Percentiles rank a stretch among this genome's conserved stretches.
These are phyloP conservation scores for Geosmithia morbida DNA, from an alignment of 2,329 filamentous ascomycete species.

Conservation along the genomic window DNA sequence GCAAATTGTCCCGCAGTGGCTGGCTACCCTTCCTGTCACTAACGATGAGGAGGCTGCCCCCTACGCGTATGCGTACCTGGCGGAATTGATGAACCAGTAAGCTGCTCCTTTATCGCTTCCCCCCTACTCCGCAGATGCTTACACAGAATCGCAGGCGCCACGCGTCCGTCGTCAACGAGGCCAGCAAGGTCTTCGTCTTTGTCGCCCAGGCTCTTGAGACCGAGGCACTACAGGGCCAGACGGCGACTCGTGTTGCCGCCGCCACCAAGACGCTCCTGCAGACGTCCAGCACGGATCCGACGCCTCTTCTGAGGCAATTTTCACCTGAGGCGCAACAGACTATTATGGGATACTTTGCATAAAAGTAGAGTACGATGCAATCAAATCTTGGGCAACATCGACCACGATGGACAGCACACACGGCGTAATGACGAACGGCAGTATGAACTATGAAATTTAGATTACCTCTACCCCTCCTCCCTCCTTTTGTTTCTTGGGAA, in stretches of 20 bases:
- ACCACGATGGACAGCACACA: not conserved
- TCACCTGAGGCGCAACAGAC: slow-evolving; percentile 67
- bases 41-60: slow-evolving; percentile 97
- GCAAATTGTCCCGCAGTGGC: slow-evolving; percentile 69
- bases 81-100: slow-evolving; percentile 88
- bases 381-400: not conserved
- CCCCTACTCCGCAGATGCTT: not conserved
- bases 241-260: slow-evolving; percentile 59
- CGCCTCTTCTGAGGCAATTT: slow-evolving; percentile 61
- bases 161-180: slow-evolving; percentile 62
- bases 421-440: no score
- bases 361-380: not conserved
- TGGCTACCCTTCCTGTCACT: slow-evolving; percentile 78
- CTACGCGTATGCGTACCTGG: slow-evolving; percentile 86
- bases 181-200: slow-evolving; percentile 68
- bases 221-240: slow-evolving; percentile 77
- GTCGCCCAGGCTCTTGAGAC: slow-evolving; percentile 83
- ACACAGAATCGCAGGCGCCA: slow-evolving; percentile 51
- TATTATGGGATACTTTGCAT: slow-evolving; percentile 61
- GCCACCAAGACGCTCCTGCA: slow-evolving; percentile 68
- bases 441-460: no score
- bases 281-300: slow-evolving; percentile 59
- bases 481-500: no score
- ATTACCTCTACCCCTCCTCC: no score
- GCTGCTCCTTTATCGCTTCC: slow-evolving; percentile 20